Conservation (phyloP, 139 green algal genomes). For the Chlorella sp. region DNA sequence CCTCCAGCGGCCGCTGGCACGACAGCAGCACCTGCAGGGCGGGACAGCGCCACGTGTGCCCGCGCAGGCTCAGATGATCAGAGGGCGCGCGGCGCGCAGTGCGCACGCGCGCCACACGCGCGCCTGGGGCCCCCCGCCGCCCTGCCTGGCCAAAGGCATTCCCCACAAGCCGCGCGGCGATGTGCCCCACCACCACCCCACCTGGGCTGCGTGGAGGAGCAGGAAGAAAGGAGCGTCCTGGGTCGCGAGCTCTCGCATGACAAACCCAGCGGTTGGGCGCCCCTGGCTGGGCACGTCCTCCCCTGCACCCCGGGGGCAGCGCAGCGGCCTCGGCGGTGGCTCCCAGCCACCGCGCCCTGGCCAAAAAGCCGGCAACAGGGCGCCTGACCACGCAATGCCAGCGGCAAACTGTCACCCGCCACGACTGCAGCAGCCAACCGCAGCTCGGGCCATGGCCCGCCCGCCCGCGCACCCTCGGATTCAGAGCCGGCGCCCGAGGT, state of each 20-base stretch:
- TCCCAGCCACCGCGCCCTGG: too few species aligned
- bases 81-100: too few species aligned
- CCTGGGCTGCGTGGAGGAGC: constrained; percentile 30
- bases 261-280: constrained; percentile 2
- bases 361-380: too few species aligned
- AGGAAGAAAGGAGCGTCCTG: constrained; percentile 31
- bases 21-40: constrained; percentile 7
- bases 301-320: background rate
- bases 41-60: too few species aligned
- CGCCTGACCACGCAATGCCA: too few species aligned
- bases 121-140: too few species aligned
- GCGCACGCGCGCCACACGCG: too few species aligned
- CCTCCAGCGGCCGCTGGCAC: constrained; percentile 7
- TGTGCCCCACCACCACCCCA: background rate
- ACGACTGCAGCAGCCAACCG: background rate
- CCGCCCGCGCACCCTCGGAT: background rate
- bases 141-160: too few species aligned
- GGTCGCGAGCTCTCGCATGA: constrained; percentile 28
- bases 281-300: constrained; percentile 12
- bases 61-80: too few species aligned
- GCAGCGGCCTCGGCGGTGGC: too few species aligned
- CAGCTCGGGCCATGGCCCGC: background rate
- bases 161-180: too few species aligned
- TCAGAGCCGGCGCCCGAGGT: constrained; percentile 19
- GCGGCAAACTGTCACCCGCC: too few species aligned